These are phyloP conservation scores for Sporopachydermia quercuum DNA, from an alignment of 805 yeast species.

Conservation along the genomic window DNA sequence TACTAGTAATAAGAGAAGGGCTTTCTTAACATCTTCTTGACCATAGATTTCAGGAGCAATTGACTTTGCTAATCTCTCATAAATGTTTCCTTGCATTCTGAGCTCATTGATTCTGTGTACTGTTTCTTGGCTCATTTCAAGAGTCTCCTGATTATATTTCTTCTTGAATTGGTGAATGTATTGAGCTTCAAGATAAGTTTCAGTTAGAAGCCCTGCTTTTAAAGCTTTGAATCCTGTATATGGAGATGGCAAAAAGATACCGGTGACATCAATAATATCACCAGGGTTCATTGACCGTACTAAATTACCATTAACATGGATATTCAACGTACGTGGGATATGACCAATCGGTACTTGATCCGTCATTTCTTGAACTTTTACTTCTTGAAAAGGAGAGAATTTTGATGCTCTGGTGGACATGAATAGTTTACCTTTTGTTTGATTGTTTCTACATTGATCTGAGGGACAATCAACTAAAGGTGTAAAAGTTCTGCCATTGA, in stretches of 20 bases:
- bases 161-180: slow-evolving; percentile 76
- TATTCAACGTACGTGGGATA: slow-evolving; percentile 75
- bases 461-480: slow-evolving; percentile 87
- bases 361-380: slow-evolving; percentile 85
- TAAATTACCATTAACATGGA: slow-evolving; percentile 84
- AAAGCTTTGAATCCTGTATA: slow-evolving; percentile 92
- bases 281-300: slow-evolving; percentile 88
- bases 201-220: slow-evolving; percentile 85
- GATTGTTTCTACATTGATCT: slow-evolving; percentile 59
- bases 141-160: slow-evolving; percentile 48
- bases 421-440: slow-evolving; percentile 75
- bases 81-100: slow-evolving; percentile 50
- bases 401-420: slow-evolving; percentile 94
- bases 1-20: slow-evolving; percentile 65
- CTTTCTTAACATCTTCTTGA: slow-evolving; percentile 85
- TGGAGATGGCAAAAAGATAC: slow-evolving; percentile 86
- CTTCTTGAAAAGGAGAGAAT: slow-evolving; percentile 90
- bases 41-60: slow-evolving; percentile 98
- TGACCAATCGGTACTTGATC: slow-evolving; percentile 97
- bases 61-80: slow-evolving; percentile 66
- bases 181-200: slow-evolving; percentile 85
- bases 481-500: slow-evolving; percentile 63
- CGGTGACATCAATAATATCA: slow-evolving; percentile 85
- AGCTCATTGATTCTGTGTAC: slow-evolving; percentile 41
- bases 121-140: slow-evolving; percentile 41